Evolutionary conservation across 139 green algal genomes (phyloP), one percentile per base, ranked within the genome.

Genomic region (Diplosphaera chodatii): DNA sequence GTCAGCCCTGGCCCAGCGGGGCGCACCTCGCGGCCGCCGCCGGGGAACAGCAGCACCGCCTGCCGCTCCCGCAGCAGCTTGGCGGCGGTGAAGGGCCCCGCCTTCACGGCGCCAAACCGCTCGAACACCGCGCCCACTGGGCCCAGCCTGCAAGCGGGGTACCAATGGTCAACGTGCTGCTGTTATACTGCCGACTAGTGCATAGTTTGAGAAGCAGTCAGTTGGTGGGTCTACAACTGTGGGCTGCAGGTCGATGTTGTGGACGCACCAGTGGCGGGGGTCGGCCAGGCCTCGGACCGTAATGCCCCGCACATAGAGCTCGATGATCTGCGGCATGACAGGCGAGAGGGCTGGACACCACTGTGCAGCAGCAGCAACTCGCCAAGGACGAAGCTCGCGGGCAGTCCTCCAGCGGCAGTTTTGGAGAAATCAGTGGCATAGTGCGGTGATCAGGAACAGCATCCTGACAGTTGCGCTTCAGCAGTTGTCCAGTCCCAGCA

Each of bases 291-390:
- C 86, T 21, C 83, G 75, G 25, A 84, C 82, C 74, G 85, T 81
- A 78, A 90, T 89, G 25, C 88, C 88, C 20, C 86, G 40, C 15
- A 90, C 48, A 75, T 88, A 91, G 34, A 94, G 79, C 79, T 94
- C 86, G 40, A 85, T 81, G 48, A 92, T 66, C 23, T 59, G 48
- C 48, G 16, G 48, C 37, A 48, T 6, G 8, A 48, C 37, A 48
- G 8, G 8, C 8, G 37, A 48, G n/a, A n/a, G n/a, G n/a, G n/a
- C n/a, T n/a, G n/a, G n/a, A n/a, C n/a, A n/a, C n/a, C n/a, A n/a
- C n/a, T n/a, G n/a, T n/a, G n/a, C n/a, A n/a, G n/a, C n/a, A n/a
- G n/a, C n/a, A n/a, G n/a, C n/a, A n/a, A n/a, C n/a, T n/a, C n/a
- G n/a, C n/a, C n/a, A n/a, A n/a, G n/a, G n/a, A n/a, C n/a, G n/a